Conservation (phyloP, 768 basidiomycete genomes). For the Mycena maculata region DNA sequence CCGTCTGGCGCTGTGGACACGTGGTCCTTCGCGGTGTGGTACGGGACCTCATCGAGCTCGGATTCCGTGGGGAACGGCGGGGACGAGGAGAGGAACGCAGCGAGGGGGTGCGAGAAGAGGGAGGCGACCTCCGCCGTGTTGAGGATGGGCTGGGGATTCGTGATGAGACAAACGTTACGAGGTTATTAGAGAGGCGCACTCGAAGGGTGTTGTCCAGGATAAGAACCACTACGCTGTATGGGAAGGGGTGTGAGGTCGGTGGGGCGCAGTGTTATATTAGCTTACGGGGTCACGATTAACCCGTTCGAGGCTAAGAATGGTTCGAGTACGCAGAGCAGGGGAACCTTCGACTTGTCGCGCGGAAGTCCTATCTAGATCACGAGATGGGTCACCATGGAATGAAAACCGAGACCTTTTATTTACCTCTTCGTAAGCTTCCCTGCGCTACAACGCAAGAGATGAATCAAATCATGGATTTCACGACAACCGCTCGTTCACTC, state of each 20-base stretch:
- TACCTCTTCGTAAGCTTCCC: conserved; percentile 94
- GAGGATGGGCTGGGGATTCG: conserved; percentile 72
- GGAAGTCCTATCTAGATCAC: conserved; percentile 82
- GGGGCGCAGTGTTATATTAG: conserved; percentile 9
- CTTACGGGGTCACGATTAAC: conserved; percentile 88
- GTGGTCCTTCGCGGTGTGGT: conserved; percentile 74
- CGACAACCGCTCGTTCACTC: background rate
- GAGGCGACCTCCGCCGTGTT: conserved; percentile 83
- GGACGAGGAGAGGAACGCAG: conserved; percentile 72
- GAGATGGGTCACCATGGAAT: background rate
- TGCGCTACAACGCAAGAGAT: conserved; percentile 59
- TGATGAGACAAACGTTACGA: background rate
- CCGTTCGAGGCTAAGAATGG: conserved; percentile 80
- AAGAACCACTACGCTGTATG: conserved; percentile 81
- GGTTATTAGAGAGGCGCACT: conserved; percentile 50
- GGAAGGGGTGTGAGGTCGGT: background rate
- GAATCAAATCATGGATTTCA: background rate
- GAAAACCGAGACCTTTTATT: conserved; percentile 5
- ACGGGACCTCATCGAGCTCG: conserved; percentile 66
- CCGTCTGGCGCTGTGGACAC: conserved; percentile 55
- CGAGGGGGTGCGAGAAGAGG: conserved; percentile 88
- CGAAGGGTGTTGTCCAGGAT: conserved; percentile 82
- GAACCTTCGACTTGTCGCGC: conserved; percentile 73
- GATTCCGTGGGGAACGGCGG: conserved; percentile 68
- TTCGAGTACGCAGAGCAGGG: conserved; percentile 81